Conservation (phyloP, 352 stramenopile species). For the Globisporangium spiculum region DNA sequence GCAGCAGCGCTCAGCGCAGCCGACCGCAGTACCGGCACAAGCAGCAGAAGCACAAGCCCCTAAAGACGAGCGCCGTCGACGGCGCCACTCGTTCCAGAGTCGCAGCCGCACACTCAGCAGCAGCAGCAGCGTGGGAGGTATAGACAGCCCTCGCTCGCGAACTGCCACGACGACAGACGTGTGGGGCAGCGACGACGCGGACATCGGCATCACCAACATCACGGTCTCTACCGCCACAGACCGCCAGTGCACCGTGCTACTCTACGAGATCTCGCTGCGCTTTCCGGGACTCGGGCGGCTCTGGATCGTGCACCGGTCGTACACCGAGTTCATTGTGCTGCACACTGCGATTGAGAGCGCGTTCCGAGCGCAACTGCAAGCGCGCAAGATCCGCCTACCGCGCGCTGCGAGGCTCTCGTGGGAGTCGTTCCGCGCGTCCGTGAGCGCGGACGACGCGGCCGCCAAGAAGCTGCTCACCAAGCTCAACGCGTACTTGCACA, state of each 20-base stretch:
- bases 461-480: conserved; percentile 39
- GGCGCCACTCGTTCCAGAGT: conserved; percentile 3
- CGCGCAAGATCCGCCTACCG: conserved; percentile 43
- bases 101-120: not conserved
- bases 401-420: conserved; percentile 34
- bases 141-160: not conserved
- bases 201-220: conserved; percentile 50
- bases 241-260: conserved; percentile 14
- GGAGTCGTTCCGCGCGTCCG: conserved; percentile 26
- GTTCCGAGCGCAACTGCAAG: conserved; percentile 28
- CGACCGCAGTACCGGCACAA: not conserved
- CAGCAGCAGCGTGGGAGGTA: not conserved
- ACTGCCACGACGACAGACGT: conserved; percentile 7
- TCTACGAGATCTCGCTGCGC: conserved; percentile 60
- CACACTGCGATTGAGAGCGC: conserved; percentile 29
- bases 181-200: conserved; percentile 41
- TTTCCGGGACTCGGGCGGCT: conserved; percentile 37
- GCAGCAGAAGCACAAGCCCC: not conserved
- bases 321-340: conserved; percentile 50
- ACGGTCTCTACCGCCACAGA: conserved; percentile 13
- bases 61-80: not conserved
- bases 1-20: not conserved
- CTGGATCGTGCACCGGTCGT: conserved; percentile 49
- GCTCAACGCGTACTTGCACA: conserved; percentile 62
- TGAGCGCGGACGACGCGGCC: conserved; percentile 20